Base-by-base conservation (phyloP, 176 grass and related monocot species). In the Avena insularis region DNA sequence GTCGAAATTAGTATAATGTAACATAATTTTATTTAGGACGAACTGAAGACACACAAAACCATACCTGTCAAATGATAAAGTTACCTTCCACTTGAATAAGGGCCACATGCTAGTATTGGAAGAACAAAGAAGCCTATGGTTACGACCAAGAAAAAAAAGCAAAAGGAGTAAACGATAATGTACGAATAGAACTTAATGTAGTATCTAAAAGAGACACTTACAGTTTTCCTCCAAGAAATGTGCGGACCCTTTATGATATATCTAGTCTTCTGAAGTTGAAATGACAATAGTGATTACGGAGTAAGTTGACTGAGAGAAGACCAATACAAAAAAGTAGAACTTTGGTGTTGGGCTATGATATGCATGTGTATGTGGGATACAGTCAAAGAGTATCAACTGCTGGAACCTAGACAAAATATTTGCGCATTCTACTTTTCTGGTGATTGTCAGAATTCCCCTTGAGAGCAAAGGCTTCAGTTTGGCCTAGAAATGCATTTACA, bases 51-150 rank as follows among this genome's bases (percentile, higher is more conserved):
- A 29, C 4, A 14, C 3, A 63, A 64, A 63, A 77, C 49, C 12
- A 1, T 92, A 95, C 96, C 93, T 98, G 93, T 76, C 96, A 92
- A 84, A 88, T 82, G 27, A 98, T 92, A 60, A 94, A 25, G 80
- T 94, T 98, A 85, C 96, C 94, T 88, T 92, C 85, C 92, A 95
- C 96, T 45, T 85, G 79, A 90, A 98, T 98, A 75, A 86, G 92
- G 65, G 82, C 93, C 76, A 91, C 88, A 67, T 88, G 85, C 96
- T 98, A 84, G 84, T 14, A 53, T 82, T 76, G 17, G 5, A 80
- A 72, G 43, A 82, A 92, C 61, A 88, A 83, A 86, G 14, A 82
- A 74, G 48, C 57, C 20, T 82, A 66, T 55, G 16, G 23, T 82
- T 79, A 79, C 43, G 6, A 13, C 15, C 57, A 55, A 79, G 6